A percentile compares a stretch with the other conserved stretches of the same genome.
Evolutionary conservation across 179 eudicot species (phyloP).

Genomic region (Beta corolliflora): DNA sequence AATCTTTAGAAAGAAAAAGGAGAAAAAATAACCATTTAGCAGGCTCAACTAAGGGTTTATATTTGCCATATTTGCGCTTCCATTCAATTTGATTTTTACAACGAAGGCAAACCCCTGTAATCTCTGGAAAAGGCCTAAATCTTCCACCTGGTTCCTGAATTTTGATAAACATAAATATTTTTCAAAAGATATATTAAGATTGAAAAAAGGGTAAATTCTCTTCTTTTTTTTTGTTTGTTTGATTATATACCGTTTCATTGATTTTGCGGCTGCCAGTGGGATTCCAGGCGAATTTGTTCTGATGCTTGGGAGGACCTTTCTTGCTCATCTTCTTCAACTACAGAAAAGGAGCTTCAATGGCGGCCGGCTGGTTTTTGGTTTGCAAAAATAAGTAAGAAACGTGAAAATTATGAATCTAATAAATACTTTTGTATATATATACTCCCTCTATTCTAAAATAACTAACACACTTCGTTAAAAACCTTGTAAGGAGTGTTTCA

Average conservation of each 20-base stretch:
- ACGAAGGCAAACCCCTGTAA: conserved; percentile 82
- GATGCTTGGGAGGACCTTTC: conserved; percentile 85
- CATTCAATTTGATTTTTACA: conserved; percentile 95
- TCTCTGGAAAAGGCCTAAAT: conserved; percentile 66
- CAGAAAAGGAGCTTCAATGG: neutral
- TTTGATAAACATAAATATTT: neutral
- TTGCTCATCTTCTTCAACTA: conserved; percentile 47
- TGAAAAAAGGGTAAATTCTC: neutral
- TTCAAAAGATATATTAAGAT: neutral
- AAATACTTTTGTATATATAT: no score
- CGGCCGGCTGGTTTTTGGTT: conserved; percentile 1
- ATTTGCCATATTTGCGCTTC: conserved; percentile 97
- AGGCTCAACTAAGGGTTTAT: conserved; percentile 77
- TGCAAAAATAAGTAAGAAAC: no score
- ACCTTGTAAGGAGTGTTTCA: no score
- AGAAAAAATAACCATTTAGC: conserved; percentile 63
- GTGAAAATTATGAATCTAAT: no score
- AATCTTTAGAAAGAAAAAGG: neutral
- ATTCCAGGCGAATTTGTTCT: conserved; percentile 80
- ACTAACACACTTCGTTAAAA: no score
- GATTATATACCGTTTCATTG: conserved; percentile 71
- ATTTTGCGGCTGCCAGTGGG: conserved; percentile 73
- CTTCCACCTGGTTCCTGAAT: conserved; percentile 84
- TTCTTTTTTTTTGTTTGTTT: neutral
- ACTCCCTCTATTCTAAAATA: no score